A percentile compares a stretch with the other conserved stretches of the same genome.
These are phyloP conservation scores for Backusella australiensis DNA, from an alignment of 192 early-diverging fungal species.

Conservation along the genomic window DNA sequence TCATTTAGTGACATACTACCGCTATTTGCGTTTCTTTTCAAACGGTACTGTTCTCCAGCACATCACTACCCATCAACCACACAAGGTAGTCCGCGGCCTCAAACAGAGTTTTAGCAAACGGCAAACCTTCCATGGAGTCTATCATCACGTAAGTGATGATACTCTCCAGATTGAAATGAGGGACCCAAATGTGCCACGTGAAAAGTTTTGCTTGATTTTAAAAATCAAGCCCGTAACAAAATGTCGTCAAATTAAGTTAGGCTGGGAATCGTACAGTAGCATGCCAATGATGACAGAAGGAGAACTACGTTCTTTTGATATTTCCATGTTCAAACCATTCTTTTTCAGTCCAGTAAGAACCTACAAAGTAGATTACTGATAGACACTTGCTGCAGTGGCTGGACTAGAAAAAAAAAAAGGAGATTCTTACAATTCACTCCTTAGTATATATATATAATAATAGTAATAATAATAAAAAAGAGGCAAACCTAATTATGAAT, in stretches of 20 bases:
- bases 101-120: constrained; percentile 10
- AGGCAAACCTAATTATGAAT: background rate
- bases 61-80: constrained; percentile 29
- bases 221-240: constrained; percentile 18
- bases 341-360: constrained; percentile 31
- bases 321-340: constrained; percentile 29
- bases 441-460: background rate
- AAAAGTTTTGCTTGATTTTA: constrained; percentile 28
- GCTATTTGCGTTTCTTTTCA: constrained; percentile 43
- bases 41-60: constrained; percentile 37
- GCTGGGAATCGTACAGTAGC: constrained; percentile 26
- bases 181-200: constrained; percentile 14
- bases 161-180: constrained; percentile 18
- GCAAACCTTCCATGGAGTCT: constrained; percentile 31
- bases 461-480: background rate
- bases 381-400: background rate
- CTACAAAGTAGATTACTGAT: constrained; percentile 23
- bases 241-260: constrained; percentile 39
- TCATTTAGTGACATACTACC: constrained; percentile 44
- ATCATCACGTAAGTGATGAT: constrained; percentile 17
- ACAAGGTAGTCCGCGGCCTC: constrained; percentile 24
- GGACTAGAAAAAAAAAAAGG: background rate
- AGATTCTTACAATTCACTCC: background rate
- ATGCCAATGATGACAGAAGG: constrained; percentile 1
- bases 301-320: constrained; percentile 11